Evolutionary conservation across 495 filamentous ascomycete species (phyloP), one percentile per base, ranked within the genome.

Genomic region (Penicillium goetzii): DNA sequence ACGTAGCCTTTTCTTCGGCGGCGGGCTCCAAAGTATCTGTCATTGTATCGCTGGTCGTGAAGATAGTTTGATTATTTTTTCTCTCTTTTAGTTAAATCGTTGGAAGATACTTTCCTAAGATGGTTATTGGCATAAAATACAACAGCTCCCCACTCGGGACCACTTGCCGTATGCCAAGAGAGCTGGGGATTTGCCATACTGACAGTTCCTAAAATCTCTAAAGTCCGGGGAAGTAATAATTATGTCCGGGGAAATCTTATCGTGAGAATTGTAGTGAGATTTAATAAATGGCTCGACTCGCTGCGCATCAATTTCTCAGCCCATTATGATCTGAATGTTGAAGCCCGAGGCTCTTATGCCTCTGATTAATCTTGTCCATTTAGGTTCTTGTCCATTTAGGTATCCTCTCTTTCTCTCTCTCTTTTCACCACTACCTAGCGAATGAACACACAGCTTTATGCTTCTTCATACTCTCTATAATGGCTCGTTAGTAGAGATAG

Each of bases 121-220:
- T 43, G 15, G n/a, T 19, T 19, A 43, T 43, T 51, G 7, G 10
- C 23, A 51, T 17, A n/a, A 11, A 17, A 6, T 32, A 17, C 8
- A 17, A 10, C 15, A 9, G 15, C 30, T 32, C 50, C 50, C 50
- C 50, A 52, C 50, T 32, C 50, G 50, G 50, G 25, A 52, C 50
- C 50, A 52, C 50, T 30, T 52, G 26, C 50, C 50, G 50, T 21
- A 52, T 52, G 50, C 30, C 50, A 28, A 32, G 30, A 28, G 25
- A 17, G 30, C 50, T 9, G 9, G 26, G 50, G 26, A 4, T 32
- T 32, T 11, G 9, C 41, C 36, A 40, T 40, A 2, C 14, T 17
- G 36, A 15, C 6, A 15, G 36, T 15, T 17, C 6, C 36, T 40
- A 5, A 14, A 15, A 11, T 40, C 12, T 40, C 4, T 5, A 5